phyloP scores from a whole-genome alignment of 164 flowering plant genomes.

The Vitis labrusca region DNA sequence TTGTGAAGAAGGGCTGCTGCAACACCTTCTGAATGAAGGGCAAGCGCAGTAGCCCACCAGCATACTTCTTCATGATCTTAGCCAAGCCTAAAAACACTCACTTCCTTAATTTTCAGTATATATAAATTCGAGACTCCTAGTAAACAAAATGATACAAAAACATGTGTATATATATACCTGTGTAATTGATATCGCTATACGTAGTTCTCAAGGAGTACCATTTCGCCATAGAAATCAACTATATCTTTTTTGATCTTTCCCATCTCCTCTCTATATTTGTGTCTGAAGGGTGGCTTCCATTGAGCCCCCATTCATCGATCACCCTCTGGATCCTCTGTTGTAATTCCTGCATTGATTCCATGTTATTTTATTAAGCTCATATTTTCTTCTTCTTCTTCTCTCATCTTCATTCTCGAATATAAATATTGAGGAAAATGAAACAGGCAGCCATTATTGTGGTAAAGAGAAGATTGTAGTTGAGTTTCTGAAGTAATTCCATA shows the following conservation, averaged over 20 bases:
- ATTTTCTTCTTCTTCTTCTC: no score
- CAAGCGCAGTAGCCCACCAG: constrained; percentile 33
- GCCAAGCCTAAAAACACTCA: constrained; percentile 38
- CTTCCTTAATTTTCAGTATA: no score
- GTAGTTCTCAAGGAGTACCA: constrained; percentile 62
- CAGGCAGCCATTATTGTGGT: no score
- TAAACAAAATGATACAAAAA: no score
- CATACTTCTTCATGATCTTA: constrained; percentile 73
- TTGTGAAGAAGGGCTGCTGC: constrained; percentile 61
- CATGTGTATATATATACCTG: constrained; percentile 28
- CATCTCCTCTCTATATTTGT: constrained; percentile 37
- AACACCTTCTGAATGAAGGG: constrained; percentile 29
- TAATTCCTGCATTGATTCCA: constrained; percentile 35
- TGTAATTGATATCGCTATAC: constrained; percentile 53
- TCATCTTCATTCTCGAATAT: no score
- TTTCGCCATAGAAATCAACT: constrained; percentile 65
- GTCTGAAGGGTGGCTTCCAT: constrained; percentile 30
- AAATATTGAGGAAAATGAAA: no score
- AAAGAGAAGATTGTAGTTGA: no score
- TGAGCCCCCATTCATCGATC: constrained; percentile 30
- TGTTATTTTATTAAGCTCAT: no score
- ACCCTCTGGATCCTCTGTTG: constrained; percentile 46
- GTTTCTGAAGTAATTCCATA: no score
- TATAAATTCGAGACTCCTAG: no score
- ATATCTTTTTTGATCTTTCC: constrained; percentile 47